Base-by-base conservation (phyloP, 2,329 filamentous ascomycete genomes). In the Chalaropsis thielavioides region DNA sequence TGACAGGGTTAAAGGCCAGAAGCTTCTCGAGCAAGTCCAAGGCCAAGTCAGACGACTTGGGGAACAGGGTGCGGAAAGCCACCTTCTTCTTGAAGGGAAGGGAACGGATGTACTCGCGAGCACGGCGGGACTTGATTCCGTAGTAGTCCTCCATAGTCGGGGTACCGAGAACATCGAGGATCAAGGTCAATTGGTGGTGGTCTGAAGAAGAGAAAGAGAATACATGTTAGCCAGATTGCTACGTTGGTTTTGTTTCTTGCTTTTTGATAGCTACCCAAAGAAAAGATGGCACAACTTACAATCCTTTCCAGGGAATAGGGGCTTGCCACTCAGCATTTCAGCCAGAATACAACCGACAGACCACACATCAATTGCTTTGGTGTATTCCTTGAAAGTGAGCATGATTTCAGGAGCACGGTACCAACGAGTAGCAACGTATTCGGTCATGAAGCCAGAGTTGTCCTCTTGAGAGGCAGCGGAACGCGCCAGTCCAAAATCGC, bases 71-170 rank as follows among this genome's bases (percentile, higher is more conserved):
- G 75, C 94, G 90, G 84, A 96, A 94, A 0, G 94, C 92, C 60
- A 97, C 95, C 85, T 97, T 97, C 86, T 97, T 97, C 85, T 97
- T 97, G 81, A 97, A 97, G 19, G 94, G 92, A 59, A 97, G 83
- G 64, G 92, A 96, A 68, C 94, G 90, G 74, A 99, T 99, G 79
- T 99, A 99, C 78, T 99, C 94, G 69, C 94, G 85, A 62, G 94
- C 94, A 72, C 94, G 90, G 69, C 94, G 89, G 64, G 94, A 97
- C 79, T 99, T 99, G 83, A 99, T 99, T 69, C 94, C 94, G 72
- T 99, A 99, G 82, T 99, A 99, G 75, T 99, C 94, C 76, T 99
- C 94, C 94, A 99, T 99, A 13, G 94, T 99, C 2, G 94, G 94
- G 2, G 94, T 99, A 69, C 94, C 94, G 67, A 99, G 87, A 62